A percentile compares a stretch with the other conserved stretches of the same genome.
phyloP scores from a whole-genome alignment of 2,329 filamentous ascomycete species.

The Drechslerella coelobrocha region DNA sequence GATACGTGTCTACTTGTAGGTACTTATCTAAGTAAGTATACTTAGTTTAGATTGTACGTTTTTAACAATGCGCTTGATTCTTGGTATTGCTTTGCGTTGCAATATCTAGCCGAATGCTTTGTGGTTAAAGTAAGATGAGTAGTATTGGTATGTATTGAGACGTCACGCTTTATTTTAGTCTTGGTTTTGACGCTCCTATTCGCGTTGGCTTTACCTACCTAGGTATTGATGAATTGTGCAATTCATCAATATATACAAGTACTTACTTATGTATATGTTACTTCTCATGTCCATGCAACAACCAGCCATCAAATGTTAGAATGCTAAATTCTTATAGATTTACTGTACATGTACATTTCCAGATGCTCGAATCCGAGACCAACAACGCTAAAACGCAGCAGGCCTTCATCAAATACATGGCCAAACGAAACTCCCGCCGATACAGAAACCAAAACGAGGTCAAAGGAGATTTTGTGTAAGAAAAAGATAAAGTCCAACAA shows the following conservation, averaged over 20 bases:
- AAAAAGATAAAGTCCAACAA: no score
- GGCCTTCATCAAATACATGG: not conserved
- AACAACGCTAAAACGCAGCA: slow-evolving; percentile 47
- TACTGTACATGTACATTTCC: not conserved
- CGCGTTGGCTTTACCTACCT: no score
- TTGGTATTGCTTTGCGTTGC: no score
- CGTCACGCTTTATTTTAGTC: no score
- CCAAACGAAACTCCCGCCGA: slow-evolving; percentile 4
- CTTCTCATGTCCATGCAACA: no score
- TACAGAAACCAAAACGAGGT: not conserved
- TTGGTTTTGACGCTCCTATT: no score
- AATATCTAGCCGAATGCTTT: no score
- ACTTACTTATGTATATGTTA: not conserved
- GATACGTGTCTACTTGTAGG: not conserved
- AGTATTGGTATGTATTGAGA: no score
- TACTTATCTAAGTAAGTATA: not conserved
- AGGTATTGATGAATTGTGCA: no score
- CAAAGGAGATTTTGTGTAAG: not conserved
- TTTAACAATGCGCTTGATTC: no score
- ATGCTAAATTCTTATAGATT: not conserved
- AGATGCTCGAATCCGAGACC: not conserved
- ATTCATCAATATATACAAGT: not conserved
- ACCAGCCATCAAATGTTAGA: no score
- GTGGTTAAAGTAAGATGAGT: no score
- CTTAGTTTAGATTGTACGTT: slow-evolving; percentile 8